phyloP scores from a whole-genome alignment of 805 yeast species.

The Wickerhamomyces silvicola region DNA sequence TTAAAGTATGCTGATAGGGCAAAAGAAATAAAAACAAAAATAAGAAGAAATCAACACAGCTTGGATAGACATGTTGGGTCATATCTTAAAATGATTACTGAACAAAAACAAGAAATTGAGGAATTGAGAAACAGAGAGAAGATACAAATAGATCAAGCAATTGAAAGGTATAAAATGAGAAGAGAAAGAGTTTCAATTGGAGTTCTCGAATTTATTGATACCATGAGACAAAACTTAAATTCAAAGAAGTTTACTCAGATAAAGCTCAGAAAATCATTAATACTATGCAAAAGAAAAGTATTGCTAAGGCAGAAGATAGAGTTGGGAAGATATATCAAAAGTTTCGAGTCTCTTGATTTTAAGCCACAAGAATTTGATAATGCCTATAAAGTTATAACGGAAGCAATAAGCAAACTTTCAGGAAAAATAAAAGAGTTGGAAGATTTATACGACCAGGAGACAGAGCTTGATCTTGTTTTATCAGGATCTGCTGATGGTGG shows the following conservation, averaged over 20 bases:
- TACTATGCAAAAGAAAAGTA: constrained; percentile 32
- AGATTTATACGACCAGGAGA: constrained; percentile 37
- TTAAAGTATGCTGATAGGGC: constrained; percentile 89
- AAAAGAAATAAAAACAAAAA: constrained; percentile 79
- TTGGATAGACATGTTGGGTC: constrained; percentile 81
- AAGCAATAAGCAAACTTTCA: constrained; percentile 30
- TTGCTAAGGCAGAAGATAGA: constrained; percentile 38
- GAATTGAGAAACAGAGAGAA: constrained; percentile 54
- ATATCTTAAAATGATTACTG: constrained; percentile 76
- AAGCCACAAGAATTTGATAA: constrained; percentile 19
- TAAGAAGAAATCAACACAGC: constrained; percentile 65
- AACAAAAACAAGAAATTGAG: constrained; percentile 69
- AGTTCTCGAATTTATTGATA: constrained; percentile 36
- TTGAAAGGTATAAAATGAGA: constrained; percentile 28
- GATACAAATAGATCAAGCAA: constrained; percentile 31
- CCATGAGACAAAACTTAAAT: constrained; percentile 33
- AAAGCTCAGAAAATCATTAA: constrained; percentile 32
- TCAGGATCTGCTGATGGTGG: constrained; percentile 40
- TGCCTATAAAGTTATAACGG: constrained; percentile 24
- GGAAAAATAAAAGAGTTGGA: constrained; percentile 49
- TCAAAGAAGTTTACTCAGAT: constrained; percentile 40
- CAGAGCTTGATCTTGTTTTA: constrained; percentile 47
- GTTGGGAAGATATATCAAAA: constrained; percentile 18
- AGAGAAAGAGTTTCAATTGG: constrained; percentile 34
- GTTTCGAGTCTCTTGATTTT: constrained; percentile 16